Evolutionary conservation across 1,284 basidiomycete species (phyloP), one percentile per base, ranked within the genome.

Genomic region (Pholiota adiposa): DNA sequence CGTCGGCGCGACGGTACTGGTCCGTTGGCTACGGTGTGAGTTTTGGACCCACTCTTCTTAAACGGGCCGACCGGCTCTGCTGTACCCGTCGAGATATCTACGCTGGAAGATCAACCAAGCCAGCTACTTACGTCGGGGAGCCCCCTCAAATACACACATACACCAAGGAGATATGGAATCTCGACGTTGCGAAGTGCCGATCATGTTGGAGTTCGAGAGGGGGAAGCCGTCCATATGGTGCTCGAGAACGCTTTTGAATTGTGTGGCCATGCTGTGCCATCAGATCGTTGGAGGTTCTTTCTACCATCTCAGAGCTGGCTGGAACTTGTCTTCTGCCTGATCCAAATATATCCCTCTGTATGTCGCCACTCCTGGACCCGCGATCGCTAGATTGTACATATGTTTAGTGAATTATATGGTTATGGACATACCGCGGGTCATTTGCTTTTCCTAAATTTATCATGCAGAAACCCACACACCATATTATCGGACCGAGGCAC

Each of bases 401-500:
- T 54, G 25, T 43, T 8, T 21, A 44, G 25, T 43, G 27, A 21
- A 21, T 27, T 33, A 33, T 43, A 31, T 25, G 21, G 23, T n/a
- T 43, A 43, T 44, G 44, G 21, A 44, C 19, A 31, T 55, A 48
- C 21, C 44, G 44, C 54, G 54, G 54, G 44, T 34, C 21, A 18
- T n/a, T 46, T 18, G 4, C 16, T 6, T 8, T 46, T 18, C 12
- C 19, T 55, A 55, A 44, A 21, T 36, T 55, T 36, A 36, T 46
- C 41, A n/a, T 27, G 23, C 12, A n/a, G 18, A 31, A 21, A 33
- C 18, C 19, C 7, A 54, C 18, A 43, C 33, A 19, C 29, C 29
- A 34, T 48, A 48, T 44, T 44, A 25, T 49, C 54, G 54, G 54
- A 55, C 44, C 54, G 54, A 27, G 14, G 33, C 11, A 25, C 12